Percentiles rank a stretch among this genome's conserved stretches.
Evolutionary conservation across 1,139 yeast species (phyloP).

Genomic region (Kluyveromyces sp.): DNA sequence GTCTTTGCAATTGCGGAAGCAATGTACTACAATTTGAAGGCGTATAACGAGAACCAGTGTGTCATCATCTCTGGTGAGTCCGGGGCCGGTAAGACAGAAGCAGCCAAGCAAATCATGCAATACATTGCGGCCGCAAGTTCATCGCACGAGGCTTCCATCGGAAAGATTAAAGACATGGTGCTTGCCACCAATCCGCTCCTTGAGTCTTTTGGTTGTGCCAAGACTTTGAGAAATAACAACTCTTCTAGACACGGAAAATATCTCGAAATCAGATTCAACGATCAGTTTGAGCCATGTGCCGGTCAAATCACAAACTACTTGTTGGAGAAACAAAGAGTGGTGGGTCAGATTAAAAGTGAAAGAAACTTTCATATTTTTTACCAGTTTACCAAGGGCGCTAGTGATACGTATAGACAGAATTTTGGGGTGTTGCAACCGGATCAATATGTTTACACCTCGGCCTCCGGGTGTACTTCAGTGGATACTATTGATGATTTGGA

Average conservation of each 20-base stretch:
- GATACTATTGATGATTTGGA: constrained; percentile 76
- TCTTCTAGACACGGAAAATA: constrained; percentile 98
- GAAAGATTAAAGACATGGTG: constrained; percentile 92
- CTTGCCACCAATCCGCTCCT: constrained; percentile 93
- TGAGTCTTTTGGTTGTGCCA: constrained; percentile 98
- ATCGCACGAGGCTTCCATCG: constrained; percentile 52
- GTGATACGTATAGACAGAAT: constrained; percentile 71
- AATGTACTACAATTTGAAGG: constrained; percentile 92
- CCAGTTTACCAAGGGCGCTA: constrained; percentile 89
- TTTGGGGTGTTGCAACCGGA: constrained; percentile 94
- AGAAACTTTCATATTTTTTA: constrained; percentile 96
- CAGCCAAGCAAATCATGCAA: constrained; percentile 98
- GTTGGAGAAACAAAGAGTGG: constrained; percentile 92
- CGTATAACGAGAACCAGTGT: constrained; percentile 93
- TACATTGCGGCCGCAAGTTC: constrained; percentile 84
- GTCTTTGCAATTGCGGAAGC: constrained; percentile 97
- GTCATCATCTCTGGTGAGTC: constrained; percentile 98
- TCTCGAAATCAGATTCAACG: constrained; percentile 81
- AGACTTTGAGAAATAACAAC: constrained; percentile 90
- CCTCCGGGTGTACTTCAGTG: constrained; percentile 78
- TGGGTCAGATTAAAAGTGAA: constrained; percentile 84
- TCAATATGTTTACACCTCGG: constrained; percentile 81
- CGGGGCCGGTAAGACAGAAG: constrained; percentile 99
- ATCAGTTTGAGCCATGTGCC: constrained; percentile 79
- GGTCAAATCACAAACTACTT: constrained; percentile 94